phyloP scores from a whole-genome alignment of 179 eudicot species.

The Silene vulgaris region DNA sequence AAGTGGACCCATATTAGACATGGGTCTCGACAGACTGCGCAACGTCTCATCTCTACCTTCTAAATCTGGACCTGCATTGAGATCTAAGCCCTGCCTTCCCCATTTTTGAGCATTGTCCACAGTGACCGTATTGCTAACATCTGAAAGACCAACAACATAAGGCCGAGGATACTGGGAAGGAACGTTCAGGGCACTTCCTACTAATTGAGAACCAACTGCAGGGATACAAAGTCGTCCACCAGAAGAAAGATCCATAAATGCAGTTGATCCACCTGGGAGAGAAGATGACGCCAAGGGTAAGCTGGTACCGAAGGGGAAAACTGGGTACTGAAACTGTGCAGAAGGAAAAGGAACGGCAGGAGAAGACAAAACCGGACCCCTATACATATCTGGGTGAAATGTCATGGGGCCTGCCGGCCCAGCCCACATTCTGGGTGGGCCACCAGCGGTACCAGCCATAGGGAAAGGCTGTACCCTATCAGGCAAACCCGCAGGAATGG shows the following conservation, averaged over 20 bases:
- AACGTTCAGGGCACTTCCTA: constrained; percentile 36
- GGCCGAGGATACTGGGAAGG: constrained; percentile 43
- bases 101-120: constrained; percentile 36
- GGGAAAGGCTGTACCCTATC: constrained; percentile 57
- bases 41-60: constrained; percentile 38
- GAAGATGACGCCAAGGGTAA: constrained; percentile 38
- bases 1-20: constrained; percentile 26
- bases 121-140: constrained; percentile 27
- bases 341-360: constrained; percentile 45
- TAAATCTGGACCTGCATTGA: constrained; percentile 36
- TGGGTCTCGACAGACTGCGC: constrained; percentile 25
- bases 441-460: constrained; percentile 35
- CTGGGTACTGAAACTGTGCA: constrained; percentile 41
- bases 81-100: constrained; percentile 51
- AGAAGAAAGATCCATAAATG: constrained; percentile 31
- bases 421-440: constrained; percentile 46
- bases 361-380: constrained; percentile 69
- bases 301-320: constrained; percentile 42
- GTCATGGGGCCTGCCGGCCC: constrained; percentile 37
- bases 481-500: constrained; percentile 47
- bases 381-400: constrained; percentile 49
- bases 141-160: constrained; percentile 31
- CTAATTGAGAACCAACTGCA: constrained; percentile 34
- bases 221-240: constrained; percentile 30
- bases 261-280: constrained; percentile 35